Percentiles rank a stretch among this genome's conserved stretches.
These are phyloP conservation scores for Penicillium cataractarum DNA, from an alignment of 495 filamentous ascomycete species.

Conservation along the genomic window DNA sequence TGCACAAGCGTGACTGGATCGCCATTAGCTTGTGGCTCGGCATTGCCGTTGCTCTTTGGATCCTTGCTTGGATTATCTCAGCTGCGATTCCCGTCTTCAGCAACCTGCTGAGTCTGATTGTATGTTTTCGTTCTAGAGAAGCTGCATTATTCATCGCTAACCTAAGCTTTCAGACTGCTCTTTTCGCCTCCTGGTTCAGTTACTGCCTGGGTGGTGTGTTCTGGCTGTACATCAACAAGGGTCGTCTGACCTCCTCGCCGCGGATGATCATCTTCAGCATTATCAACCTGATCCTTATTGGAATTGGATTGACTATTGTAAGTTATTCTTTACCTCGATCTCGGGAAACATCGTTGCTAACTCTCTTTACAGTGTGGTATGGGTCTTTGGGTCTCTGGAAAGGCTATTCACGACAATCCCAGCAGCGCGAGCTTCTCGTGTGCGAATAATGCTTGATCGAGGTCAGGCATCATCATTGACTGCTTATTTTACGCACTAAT, in stretches of 20 bases:
- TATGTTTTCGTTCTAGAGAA: constrained; percentile 28
- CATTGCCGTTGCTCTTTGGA: constrained; percentile 58
- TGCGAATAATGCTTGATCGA: constrained; percentile 38
- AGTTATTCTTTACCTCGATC: constrained; percentile 11
- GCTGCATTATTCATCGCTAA: constrained; percentile 1
- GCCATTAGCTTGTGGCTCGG: constrained; percentile 57
- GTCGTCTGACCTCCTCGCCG: constrained; percentile 31
- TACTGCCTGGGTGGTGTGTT: constrained; percentile 48
- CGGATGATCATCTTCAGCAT: constrained; percentile 38
- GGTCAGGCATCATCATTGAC: background rate
- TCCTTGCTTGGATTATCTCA: constrained; percentile 72
- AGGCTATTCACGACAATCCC: constrained; percentile 42
- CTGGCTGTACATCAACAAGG: constrained; percentile 47
- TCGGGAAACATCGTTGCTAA: constrained; percentile 13
- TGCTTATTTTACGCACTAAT: background rate
- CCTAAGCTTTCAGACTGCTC: constrained; percentile 36
- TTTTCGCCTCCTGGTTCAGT: constrained; percentile 51
- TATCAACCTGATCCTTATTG: constrained; percentile 36
- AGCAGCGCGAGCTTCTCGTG: constrained; percentile 47
- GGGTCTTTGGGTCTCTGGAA: constrained; percentile 50
- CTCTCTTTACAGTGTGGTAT: constrained; percentile 38
- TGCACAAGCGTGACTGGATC: constrained; percentile 62
- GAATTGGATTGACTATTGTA: constrained; percentile 40
- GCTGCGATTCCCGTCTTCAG: constrained; percentile 74
- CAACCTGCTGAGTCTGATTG: constrained; percentile 59